Conservation (phyloP, 345 rosid genomes). For the Pistacia vera region DNA sequence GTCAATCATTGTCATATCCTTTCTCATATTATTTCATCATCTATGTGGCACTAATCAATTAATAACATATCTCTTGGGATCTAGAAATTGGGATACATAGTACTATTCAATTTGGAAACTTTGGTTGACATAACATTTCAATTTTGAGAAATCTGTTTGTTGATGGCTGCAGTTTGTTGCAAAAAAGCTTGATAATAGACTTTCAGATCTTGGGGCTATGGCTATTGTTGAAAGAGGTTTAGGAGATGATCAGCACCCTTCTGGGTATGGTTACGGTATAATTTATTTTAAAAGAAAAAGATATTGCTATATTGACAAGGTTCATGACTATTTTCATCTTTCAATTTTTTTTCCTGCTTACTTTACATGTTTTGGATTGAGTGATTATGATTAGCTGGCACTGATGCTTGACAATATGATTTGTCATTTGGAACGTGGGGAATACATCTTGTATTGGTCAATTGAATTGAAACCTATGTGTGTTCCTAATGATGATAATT, state of each 20-base stretch:
- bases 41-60: too few species aligned
- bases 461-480: too few species aligned
- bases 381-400: constrained; percentile 5
- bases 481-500: too few species aligned
- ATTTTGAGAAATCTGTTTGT: background rate
- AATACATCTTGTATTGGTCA: background rate
- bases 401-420: background rate
- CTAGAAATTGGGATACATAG: too few species aligned
- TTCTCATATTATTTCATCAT: too few species aligned
- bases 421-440: background rate
- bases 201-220: constrained; percentile 78
- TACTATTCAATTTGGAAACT: background rate
- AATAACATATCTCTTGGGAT: too few species aligned
- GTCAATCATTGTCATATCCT: too few species aligned
- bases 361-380: background rate
- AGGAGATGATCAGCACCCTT: constrained; percentile 97
- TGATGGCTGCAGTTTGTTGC: constrained; percentile 83
- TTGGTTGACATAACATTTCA: background rate
- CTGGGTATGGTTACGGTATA: constrained; percentile 69
- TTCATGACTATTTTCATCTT: background rate
- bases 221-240: constrained; percentile 76
- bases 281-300: background rate
- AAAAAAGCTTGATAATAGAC: constrained; percentile 91
- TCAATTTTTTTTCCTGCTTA: background rate
- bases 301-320: constrained; percentile 1